Evolutionary conservation across 2,329 filamentous ascomycete genomes (phyloP).

Genomic region (Bipolaris bicolor): DNA sequence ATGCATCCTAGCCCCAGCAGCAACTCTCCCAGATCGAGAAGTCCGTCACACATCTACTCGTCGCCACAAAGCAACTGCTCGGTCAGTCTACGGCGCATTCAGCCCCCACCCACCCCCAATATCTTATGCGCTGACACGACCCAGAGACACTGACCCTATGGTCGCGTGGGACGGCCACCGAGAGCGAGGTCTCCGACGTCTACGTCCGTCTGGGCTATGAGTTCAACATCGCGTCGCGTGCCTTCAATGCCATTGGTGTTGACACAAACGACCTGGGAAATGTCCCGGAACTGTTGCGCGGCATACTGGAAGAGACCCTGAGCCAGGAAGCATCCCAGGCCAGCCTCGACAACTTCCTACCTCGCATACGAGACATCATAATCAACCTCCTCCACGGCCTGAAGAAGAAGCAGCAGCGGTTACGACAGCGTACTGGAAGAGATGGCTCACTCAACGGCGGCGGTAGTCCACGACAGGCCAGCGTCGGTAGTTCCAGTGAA

Average conservation of each 20-base stretch:
- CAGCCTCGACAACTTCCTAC: slow-evolving; percentile 91
- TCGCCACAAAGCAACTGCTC: slow-evolving; percentile 95
- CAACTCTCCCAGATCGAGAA: slow-evolving; percentile 97
- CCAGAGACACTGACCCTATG: slow-evolving; percentile 92
- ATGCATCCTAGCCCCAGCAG: slow-evolving; percentile 65
- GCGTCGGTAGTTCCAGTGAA: slow-evolving; percentile 41
- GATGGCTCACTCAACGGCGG: slow-evolving; percentile 53
- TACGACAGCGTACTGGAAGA: slow-evolving; percentile 65
- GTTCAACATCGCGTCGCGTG: slow-evolving; percentile 98
- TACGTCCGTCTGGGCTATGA: slow-evolving; percentile 97
- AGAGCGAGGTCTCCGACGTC: slow-evolving; percentile 95
- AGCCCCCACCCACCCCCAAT: slow-evolving; percentile 2
- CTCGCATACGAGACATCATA: slow-evolving; percentile 95
- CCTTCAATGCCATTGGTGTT: slow-evolving; percentile 95
- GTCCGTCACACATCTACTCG: slow-evolving; percentile 88
- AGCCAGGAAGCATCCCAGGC: slow-evolving; percentile 95
- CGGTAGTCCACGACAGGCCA: slow-evolving; percentile 48
- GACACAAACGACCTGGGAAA: slow-evolving; percentile 94
- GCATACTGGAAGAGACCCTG: slow-evolving; percentile 91
- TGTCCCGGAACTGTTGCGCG: slow-evolving; percentile 86
- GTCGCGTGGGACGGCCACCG: slow-evolving; percentile 90
- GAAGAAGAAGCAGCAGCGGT: slow-evolving; percentile 94
- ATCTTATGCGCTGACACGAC: slow-evolving; percentile 21
- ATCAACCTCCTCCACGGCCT: slow-evolving; percentile 95
- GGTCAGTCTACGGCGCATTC: slow-evolving; percentile 24